Conservation (phyloP, 805 yeast species). For the Naumovozyma dairenensis region DNA sequence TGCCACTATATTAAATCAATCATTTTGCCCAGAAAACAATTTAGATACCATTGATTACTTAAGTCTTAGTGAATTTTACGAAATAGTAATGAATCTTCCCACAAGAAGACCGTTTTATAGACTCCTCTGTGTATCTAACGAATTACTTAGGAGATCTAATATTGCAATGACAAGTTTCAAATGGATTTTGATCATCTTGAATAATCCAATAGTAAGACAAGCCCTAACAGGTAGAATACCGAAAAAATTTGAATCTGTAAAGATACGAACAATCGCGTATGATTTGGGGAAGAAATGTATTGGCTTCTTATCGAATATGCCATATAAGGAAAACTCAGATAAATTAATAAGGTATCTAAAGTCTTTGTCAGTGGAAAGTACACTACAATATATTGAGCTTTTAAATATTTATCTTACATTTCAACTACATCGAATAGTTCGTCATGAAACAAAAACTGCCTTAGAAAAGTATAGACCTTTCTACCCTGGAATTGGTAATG, state of each 20-base stretch:
- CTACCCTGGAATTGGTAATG: too few species aligned
- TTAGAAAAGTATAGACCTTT: too few species aligned
- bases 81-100: conserved; percentile 40
- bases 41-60: conserved; percentile 35
- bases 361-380: conserved; percentile 30
- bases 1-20: conserved; percentile 38
- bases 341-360: conserved; percentile 10
- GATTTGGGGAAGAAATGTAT: conserved; percentile 59
- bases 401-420: conserved; percentile 71
- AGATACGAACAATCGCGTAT: conserved; percentile 48
- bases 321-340: conserved; percentile 1
- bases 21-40: conserved; percentile 35
- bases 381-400: conserved; percentile 49
- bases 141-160: conserved; percentile 42
- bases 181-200: conserved; percentile 59
- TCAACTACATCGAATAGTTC: conserved; percentile 48
- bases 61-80: conserved; percentile 40
- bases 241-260: conserved; percentile 33
- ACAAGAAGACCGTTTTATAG: conserved; percentile 50
- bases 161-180: conserved; percentile 26
- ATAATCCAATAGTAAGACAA: conserved; percentile 51
- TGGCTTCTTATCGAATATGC: conserved; percentile 50
- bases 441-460: conserved; percentile 3
- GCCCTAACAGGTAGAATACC: conserved; percentile 26
- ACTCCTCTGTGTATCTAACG: conserved; percentile 43